Conservation (phyloP, 441 rosid species). For the Rhodomyrtus psidioides region DNA sequence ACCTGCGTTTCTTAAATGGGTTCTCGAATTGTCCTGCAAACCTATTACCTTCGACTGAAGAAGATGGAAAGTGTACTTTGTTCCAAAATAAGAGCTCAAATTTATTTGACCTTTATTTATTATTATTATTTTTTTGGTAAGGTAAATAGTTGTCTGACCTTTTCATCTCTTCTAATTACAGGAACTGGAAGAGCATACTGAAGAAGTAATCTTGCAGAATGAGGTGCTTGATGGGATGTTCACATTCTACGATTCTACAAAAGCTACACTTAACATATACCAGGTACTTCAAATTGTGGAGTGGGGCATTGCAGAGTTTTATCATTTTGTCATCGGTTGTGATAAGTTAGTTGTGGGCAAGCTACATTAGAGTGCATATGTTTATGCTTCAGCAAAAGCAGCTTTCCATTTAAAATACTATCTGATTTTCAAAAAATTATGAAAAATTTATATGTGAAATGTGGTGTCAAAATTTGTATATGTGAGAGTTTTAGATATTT, state of each 20-base stretch:
- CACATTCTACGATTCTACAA: constrained; percentile 83
- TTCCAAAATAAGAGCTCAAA: background rate
- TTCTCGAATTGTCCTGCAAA: background rate
- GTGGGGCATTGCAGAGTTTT: background rate
- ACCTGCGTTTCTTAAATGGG: background rate
- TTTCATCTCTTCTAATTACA: constrained; percentile 21
- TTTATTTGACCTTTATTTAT: too few relatives aligned
- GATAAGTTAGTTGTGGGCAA: background rate
- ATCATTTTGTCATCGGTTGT: background rate
- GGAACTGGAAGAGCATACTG: constrained; percentile 80
- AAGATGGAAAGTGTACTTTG: background rate
- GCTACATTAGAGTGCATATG: background rate
- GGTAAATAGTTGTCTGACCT: background rate
- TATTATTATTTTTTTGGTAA: too few relatives aligned
- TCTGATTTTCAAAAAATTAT: background rate
- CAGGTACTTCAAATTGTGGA: constrained; percentile 43
- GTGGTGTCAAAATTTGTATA: background rate
- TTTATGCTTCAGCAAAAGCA: background rate
- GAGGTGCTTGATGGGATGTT: constrained; percentile 81
- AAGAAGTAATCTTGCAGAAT: constrained; percentile 68
- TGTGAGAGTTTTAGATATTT: background rate
- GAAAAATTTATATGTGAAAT: background rate
- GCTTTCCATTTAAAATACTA: background rate
- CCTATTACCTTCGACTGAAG: background rate
- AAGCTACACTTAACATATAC: constrained; percentile 70